phyloP scores from a whole-genome alignment of 208 protist genomes.

The Porcisia hertigi region DNA sequence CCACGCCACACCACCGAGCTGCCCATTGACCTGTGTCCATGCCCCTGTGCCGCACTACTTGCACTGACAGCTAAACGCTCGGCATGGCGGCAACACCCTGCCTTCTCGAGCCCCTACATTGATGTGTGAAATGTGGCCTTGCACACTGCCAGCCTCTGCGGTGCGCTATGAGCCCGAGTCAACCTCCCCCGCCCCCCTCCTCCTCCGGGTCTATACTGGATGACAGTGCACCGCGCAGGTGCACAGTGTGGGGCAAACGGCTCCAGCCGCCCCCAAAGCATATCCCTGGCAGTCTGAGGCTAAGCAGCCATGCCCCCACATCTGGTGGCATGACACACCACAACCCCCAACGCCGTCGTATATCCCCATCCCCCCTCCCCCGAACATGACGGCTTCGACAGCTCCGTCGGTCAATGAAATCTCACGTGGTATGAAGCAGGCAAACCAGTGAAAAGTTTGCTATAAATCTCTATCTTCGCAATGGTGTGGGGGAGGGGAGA shows the following conservation, averaged over 20 bases:
- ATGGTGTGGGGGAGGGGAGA: too few relatives aligned
- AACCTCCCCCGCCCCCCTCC: constrained; percentile 17
- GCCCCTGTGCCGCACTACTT: background rate
- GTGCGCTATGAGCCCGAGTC: background rate
- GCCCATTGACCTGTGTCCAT: too few relatives aligned
- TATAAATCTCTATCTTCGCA: too few relatives aligned
- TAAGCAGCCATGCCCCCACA: background rate
- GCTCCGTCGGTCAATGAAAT: constrained; percentile 19
- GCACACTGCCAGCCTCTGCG: background rate
- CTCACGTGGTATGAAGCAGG: too few relatives aligned
- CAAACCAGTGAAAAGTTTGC: too few relatives aligned
- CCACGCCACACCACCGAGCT: too few relatives aligned
- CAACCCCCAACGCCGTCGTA: constrained; percentile 11
- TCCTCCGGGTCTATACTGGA: constrained; percentile 1
- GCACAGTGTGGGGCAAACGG: constrained; percentile 2
- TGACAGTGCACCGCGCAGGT: constrained; percentile 17
- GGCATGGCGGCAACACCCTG: background rate
- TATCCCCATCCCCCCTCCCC: constrained; percentile 8
- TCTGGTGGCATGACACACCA: constrained; percentile 9
- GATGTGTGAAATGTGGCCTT: background rate
- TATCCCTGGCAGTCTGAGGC: background rate
- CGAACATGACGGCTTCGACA: constrained; percentile 12
- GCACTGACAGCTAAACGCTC: background rate
- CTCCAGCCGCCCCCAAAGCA: constrained; percentile 7
- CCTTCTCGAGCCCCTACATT: constrained; percentile 14